Percentiles rank a stretch among this genome's conserved stretches.
Conservation (phyloP, 306 rosid genomes). For the Citrullus mucosospermus region DNA sequence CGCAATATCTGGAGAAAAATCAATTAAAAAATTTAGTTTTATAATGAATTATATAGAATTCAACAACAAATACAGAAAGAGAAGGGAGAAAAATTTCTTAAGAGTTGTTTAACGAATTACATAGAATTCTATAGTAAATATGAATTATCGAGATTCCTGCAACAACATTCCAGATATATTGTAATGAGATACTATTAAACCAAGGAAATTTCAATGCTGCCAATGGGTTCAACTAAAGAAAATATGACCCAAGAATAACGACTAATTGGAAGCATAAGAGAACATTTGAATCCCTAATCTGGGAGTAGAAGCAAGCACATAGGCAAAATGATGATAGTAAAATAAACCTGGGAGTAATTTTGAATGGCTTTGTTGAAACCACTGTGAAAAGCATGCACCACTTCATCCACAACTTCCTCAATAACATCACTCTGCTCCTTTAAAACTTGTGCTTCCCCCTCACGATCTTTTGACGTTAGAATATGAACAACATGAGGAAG, state of each 20-base stretch:
- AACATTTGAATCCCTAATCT: not conserved
- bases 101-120: not conserved
- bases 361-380: constrained; percentile 99
- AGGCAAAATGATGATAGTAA: not conserved
- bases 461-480: constrained; percentile 96
- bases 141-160: not conserved
- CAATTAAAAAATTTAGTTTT: not conserved
- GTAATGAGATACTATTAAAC: not conserved
- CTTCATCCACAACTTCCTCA: constrained; percentile 99
- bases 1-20: constrained; percentile 66
- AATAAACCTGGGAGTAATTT: constrained; percentile 92
- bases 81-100: not conserved
- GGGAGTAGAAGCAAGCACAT: not conserved
- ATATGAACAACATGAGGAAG: constrained; percentile 97
- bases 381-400: constrained; percentile 83
- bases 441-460: constrained; percentile 53
- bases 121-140: not conserved
- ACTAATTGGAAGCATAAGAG: not conserved
- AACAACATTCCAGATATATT: not conserved
- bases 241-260: not conserved
- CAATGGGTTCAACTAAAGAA: not conserved
- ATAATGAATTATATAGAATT: not conserved
- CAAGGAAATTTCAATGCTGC: not conserved
- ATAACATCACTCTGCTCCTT: constrained; percentile 96
- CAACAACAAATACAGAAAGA: not conserved